phyloP scores from a whole-genome alignment of 176 grass and related monocot genomes.

The Eragrostis curvula region DNA sequence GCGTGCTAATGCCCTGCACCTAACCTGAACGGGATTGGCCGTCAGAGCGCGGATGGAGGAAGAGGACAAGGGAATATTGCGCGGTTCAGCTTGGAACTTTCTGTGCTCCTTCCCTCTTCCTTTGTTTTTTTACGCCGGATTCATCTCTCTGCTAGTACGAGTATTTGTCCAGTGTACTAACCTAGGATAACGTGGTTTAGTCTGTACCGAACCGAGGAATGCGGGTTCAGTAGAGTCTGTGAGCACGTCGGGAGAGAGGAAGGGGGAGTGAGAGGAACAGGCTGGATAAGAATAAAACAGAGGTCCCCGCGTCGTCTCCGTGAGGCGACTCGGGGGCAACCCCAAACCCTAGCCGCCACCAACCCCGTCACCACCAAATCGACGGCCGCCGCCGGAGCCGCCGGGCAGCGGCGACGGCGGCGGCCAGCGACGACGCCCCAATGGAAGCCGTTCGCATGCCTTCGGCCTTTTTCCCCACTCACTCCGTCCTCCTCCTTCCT shows the following conservation, averaged over 20 bases:
- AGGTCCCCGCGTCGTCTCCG: no score
- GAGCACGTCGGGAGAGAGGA: not conserved
- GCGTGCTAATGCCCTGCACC: conserved; percentile 37
- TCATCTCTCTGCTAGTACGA: not conserved
- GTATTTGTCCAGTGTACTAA: conserved; percentile 16
- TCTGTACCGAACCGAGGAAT: conserved; percentile 18
- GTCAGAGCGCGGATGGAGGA: not conserved
- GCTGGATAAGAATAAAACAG: no score
- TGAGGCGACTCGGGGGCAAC: no score
- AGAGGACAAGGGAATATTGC: conserved; percentile 36
- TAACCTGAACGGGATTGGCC: conserved; percentile 7
- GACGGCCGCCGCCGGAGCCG: no score
- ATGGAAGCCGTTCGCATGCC: no score
- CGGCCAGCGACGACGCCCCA: no score
- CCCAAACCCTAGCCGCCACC: no score
- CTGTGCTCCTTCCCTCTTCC: not conserved
- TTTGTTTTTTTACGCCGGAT: not conserved
- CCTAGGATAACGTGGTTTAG: conserved; percentile 31
- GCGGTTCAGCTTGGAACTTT: conserved; percentile 29
- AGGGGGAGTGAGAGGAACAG: not conserved
- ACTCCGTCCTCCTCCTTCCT: no score
- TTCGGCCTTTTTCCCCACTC: no score
- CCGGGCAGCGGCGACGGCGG: no score
- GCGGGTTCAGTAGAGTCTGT: not conserved
- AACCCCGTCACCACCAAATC: no score